Base-by-base conservation (phyloP, 2,329 filamentous ascomycete species). In the Fusarium sp. region DNA sequence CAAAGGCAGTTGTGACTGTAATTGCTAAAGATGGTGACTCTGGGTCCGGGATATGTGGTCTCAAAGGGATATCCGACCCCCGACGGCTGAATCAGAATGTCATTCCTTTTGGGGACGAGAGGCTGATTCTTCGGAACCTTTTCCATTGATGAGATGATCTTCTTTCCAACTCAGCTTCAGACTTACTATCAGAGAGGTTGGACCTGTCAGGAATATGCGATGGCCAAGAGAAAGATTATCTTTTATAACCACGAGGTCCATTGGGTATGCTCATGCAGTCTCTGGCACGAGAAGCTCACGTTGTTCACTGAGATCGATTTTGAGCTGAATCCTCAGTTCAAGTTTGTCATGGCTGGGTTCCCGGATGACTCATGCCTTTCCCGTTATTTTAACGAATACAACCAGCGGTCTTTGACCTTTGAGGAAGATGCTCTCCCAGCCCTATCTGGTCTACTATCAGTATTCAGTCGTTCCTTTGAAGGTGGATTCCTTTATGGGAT, bases 171-270 rank as follows among this genome's bases (percentile, higher is more conserved):
- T 8, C 20, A 9, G 9, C 26, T 0, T 28, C 13, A 11, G 20
- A 17, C 8, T 63, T 73, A 73, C 4, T 72, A 63, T 10, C 45
- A 72, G 8, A 32, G 61, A 42, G 71, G 36, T 1, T 73, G 69
- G 71, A 64, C 56, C 20, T 72, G 50, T 7, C 69, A 73, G 8
- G 57, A 72, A 24, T 64, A 57, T 18, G 47, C 22, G 3, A 41
- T 64, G 18, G 18, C 64, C 2, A 35, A 56, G 41, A 63, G 65
- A 28, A 66, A 35, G 10, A 63, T 70, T 3, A 9, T 58, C 5
- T 45, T 73, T 1, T 15, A 57, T 4, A 4, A 3, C 0, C 8
- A 13, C 2, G 53, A 70, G 10, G 28, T 66, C 4, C 69, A 73
- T 7, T 73, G 71, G 65, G 15, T 61, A 18, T 73, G 71, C 9